Evolutionary conservation across 345 rosid genomes (phyloP), one percentile per base, ranked within the genome.

Genomic region (Diplotaxis tenuifolia): DNA sequence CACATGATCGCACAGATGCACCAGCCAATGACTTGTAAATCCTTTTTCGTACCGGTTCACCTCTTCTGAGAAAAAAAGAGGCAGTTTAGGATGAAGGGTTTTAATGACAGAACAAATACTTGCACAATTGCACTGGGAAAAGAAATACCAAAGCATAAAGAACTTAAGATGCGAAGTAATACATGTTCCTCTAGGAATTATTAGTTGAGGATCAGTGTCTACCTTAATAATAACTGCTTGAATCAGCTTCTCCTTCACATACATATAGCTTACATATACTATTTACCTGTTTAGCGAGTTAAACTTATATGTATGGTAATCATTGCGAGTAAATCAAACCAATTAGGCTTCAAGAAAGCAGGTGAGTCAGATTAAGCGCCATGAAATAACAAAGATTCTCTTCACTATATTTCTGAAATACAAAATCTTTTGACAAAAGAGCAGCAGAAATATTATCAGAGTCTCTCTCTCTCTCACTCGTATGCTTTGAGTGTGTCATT

Each of bases 231-330:
- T 83, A 91, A 57, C 96, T 87, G 87, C 97, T 87, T 42, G 96
- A 87, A 80, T 92, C 87, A 28, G 89, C 96, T 81, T 90, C 94
- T 67, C 96, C 98, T 87, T 95, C 96, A 96, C 96, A 95, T 52
- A 86, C 87, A 80, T 88, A 92, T 68, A 92, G 99, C 71, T 84
- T 92, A 72, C 88, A 29, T 29, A 29, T 29, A 34, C 14, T 3
- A 36, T 36, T 36, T 36, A 36, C 14, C 42, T 36, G 42, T 36
- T 36, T 36, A 36, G 42, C n/a, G n/a, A 36, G 40, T 36, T 9
- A 36, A 10, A 36, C 11, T 36, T 36, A 36, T 9, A 36, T 4
- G 32, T 29, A 29, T 29, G 32, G 32, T 29, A 29, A 29, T 29
- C 32, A 14, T 36, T 36, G 42, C 3, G 42, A 36, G 42, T 36